Evolutionary conservation across 257 asterid genomes (phyloP).

Genomic region (Solanum infundibuliforme): DNA sequence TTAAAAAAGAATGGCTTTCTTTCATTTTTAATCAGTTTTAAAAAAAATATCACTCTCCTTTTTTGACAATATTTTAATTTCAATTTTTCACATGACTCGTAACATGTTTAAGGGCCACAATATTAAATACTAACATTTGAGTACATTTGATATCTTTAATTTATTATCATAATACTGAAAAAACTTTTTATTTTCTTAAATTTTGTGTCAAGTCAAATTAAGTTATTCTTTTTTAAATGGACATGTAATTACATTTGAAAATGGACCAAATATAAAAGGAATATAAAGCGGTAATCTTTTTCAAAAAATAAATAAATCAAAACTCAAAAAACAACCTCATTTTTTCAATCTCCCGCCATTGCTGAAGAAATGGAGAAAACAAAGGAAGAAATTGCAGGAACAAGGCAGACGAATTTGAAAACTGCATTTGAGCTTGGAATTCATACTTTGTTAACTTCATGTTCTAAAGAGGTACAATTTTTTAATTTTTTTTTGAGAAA

Average conservation of each 20-base stretch:
- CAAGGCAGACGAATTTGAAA: background rate
- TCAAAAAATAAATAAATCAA: background rate
- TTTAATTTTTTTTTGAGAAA: background rate
- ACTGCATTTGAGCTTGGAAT: background rate
- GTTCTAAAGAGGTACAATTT: background rate
- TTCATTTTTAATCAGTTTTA: accelerated
- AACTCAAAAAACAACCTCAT: background rate
- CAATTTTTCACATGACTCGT: background rate
- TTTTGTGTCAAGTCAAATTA: too few species aligned
- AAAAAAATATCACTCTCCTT: too few species aligned
- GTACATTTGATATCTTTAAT: too few species aligned
- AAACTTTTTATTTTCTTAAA: too few species aligned
- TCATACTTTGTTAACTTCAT: background rate
- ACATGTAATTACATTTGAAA: too few species aligned
- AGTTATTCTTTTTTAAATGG: too few species aligned
- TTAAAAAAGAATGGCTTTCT: background rate
- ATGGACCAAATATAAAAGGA: background rate
- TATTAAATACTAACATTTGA: too few species aligned
- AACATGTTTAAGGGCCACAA: accelerated
- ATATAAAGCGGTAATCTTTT: background rate
- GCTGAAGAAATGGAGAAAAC: background rate
- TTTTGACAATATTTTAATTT: too few species aligned
- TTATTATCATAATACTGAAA: too few species aligned
- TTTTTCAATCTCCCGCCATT: background rate
- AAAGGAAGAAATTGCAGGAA: background rate